Evolutionary conservation across 1,284 basidiomycete genomes (phyloP).

Genomic region (Xerocomus amazonicus): DNA sequence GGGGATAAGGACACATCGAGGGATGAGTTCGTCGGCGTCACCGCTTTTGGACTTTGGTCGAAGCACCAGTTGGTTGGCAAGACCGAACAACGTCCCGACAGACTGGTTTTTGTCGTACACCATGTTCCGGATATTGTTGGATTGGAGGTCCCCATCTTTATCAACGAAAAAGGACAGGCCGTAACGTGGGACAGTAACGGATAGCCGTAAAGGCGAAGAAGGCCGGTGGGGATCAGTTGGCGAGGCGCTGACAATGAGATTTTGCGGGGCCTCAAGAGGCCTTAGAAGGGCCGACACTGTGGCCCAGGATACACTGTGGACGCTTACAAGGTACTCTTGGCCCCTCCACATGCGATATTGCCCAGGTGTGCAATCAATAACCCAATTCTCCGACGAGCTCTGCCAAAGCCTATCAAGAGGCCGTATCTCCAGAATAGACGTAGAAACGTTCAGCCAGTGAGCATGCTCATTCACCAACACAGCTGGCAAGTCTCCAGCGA

Average conservation of each 20-base stretch:
- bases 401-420: conserved; percentile 29
- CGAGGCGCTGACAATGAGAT: conserved; percentile 27
- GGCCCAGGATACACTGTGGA: neutral
- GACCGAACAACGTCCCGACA: conserved; percentile 25
- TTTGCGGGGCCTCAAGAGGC: conserved; percentile 31
- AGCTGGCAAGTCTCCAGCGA: conserved; percentile 39
- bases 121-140: conserved; percentile 19
- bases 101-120: conserved; percentile 29
- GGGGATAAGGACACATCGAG: conserved; percentile 41
- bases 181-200: conserved; percentile 41
- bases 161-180: conserved; percentile 37
- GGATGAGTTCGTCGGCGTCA: conserved; percentile 1
- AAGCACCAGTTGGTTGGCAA: conserved; percentile 41
- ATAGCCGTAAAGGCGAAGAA: conserved; percentile 11
- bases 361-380: conserved; percentile 5
- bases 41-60: conserved; percentile 16
- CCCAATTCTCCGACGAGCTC: conserved; percentile 20
- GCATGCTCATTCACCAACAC: conserved; percentile 32
- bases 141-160: conserved; percentile 27
- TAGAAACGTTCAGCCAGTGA: conserved; percentile 40
- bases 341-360: conserved; percentile 19
- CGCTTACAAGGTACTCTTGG: conserved; percentile 4
- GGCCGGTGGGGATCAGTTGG: conserved; percentile 6
- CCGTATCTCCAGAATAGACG: conserved; percentile 37
- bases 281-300: conserved; percentile 15